Evolutionary conservation across 768 basidiomycete species (phyloP), one percentile per base, ranked within the genome.

Genomic region (Lentinula detonsa): DNA sequence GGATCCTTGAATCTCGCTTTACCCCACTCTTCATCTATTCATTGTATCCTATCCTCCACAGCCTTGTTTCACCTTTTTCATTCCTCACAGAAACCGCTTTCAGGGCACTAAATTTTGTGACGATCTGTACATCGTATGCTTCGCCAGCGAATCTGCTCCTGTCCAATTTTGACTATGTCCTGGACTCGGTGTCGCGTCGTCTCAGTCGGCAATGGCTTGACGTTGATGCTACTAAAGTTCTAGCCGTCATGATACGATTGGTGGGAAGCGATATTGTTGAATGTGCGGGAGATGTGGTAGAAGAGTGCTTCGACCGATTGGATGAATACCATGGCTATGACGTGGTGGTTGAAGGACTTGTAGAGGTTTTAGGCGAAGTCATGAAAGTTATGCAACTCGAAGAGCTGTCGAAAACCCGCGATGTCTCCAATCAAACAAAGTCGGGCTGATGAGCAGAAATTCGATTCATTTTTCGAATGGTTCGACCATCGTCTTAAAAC

Each of bases 271-370:
- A 91, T 59, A 86, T 98, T 35, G 92, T 98, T 0, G 86, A 91
- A 50, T 86, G 87, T 65, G 95, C 97, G 7, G 87, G 89, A 13
- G 97, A 98, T 71, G 87, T 98, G 9, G 94, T 98, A 9, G 96
- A 97, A 72, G 95, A 97, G 71, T 95, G 96, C 63, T 98, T 98
- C 66, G 96, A 98, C 72, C 86, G 95, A 33, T 78, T 98, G 18
- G 97, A 98, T 67, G 94, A 97, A 64, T 98, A 85, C 70, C 96
- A 98, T 71, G 96, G 95, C 13, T 98, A 99, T 73, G 85, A 86
- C 21, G 70, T 87, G 31, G 74, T 98, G 21, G 91, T 95, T 1
- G 91, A 94, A 63, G 91, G 93, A 0, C 78, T 99, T 3, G 78
- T 98, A 28, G 91, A 91, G 50, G 95, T 97, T 7, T 73, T 99